Evolutionary conservation across 164 flowering plant genomes (phyloP).

Genomic region (Macadamia tetraphylla): DNA sequence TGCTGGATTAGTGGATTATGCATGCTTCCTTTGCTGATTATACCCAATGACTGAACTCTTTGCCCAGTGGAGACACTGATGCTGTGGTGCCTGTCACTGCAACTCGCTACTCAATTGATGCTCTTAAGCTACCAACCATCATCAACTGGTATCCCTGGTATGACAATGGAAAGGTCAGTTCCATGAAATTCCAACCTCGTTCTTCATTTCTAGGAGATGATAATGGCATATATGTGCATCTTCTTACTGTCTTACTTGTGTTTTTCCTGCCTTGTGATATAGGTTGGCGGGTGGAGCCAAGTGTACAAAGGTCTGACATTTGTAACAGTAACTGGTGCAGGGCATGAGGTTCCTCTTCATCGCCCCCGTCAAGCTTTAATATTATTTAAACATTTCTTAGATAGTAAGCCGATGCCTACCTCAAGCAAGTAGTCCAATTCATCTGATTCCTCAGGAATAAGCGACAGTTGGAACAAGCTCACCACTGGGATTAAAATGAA

Average conservation of each 20-base stretch:
- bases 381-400: slow-evolving; percentile 78
- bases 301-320: slow-evolving; percentile 82
- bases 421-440: slow-evolving; percentile 5
- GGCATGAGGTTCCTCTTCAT: slow-evolving; percentile 96
- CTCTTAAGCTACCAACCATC: slow-evolving; percentile 74
- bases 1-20: neutral
- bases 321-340: slow-evolving; percentile 85
- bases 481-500: neutral
- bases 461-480: neutral
- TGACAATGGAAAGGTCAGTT: slow-evolving; percentile 70
- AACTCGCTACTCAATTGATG: slow-evolving; percentile 78
- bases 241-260: neutral
- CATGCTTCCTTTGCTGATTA: slow-evolving; percentile 3
- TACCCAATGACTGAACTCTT: slow-evolving; percentile 7
- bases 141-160: slow-evolving; percentile 88
- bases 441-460: slow-evolving; percentile 4
- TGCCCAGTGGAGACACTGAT: slow-evolving; percentile 91
- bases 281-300: slow-evolving; percentile 99
- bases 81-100: slow-evolving; percentile 90
- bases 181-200: neutral
- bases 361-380: slow-evolving; percentile 85
- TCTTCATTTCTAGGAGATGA: neutral
- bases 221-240: neutral
- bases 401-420: slow-evolving; percentile 63
- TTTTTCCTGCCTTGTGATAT: slow-evolving; percentile 4